Evolutionary conservation across 352 stramenopile genomes (phyloP), one percentile per base, ranked within the genome.

Genomic region (Phytophthora fragariaefolia): DNA sequence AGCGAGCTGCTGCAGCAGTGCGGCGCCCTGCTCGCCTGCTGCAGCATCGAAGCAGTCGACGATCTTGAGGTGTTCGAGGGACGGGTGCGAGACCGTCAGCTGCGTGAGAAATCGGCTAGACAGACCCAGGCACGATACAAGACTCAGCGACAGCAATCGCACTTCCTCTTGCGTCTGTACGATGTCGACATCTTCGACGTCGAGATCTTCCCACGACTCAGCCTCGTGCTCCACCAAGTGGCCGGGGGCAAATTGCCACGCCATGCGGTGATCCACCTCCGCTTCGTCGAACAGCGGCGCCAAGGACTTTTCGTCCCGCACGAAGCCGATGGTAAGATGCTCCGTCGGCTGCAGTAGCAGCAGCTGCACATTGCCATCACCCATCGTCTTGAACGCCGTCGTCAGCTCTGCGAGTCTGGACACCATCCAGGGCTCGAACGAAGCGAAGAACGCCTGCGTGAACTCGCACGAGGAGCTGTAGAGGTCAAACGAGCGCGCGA

Each of bases 361-460:
- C 30, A 93, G 61, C 15, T 64, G 68, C 10, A 89, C 82, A 57
- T 91, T 93, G 40, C 74, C 69, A 24, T 92, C 83, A 13, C 60
- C 85, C 67, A 93, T 77, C 2, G 85, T 92, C 66, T 92, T 88
- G 71, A 89, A 85, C 6, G 85, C 81, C 0, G 82, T 89, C 10
- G 83, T 76, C 9, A 93, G 55, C 48, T 84, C 78, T 18, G 85
- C 79, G 7, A 93, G 53, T 27, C 76, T 73, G 7, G 83, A 87
- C 47, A 93, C 66, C 85, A 93, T 93, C 85, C 85, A 93, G 12
- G 83, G 83, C 73, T 91, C 83, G 22, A 92, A 88, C 0, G 77
- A 84, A 3, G 68, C 52, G 34, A 92, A 93, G 56, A 84, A 91
- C 17, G 79, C 67, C 17, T 79, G 74, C 12, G 82, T 90, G 70